These are phyloP conservation scores for Acacia melanoxylon DNA, from an alignment of 306 rosid genomes.

Conservation along the genomic window DNA sequence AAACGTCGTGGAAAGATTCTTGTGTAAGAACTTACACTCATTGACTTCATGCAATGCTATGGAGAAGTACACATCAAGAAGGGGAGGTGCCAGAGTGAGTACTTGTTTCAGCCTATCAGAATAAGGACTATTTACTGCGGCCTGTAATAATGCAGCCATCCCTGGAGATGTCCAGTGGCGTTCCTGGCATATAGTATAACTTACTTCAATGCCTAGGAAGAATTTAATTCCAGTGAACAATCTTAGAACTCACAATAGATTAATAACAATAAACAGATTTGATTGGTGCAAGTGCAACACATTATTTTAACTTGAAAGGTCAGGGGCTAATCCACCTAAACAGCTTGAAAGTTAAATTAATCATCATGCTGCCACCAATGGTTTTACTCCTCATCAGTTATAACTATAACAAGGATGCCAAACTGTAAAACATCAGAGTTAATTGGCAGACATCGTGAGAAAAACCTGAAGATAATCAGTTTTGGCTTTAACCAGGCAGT, in stretches of 20 bases:
- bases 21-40: conserved; percentile 60
- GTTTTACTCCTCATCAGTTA: neutral
- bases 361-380: neutral
- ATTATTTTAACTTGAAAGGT: neutral
- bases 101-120: conserved; percentile 78
- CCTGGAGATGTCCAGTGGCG: conserved; percentile 96
- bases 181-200: conserved; percentile 59
- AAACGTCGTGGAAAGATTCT: conserved; percentile 25
- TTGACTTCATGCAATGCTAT: conserved; percentile 70
- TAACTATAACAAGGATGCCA: neutral
- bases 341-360: neutral
- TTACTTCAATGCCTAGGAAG: conserved; percentile 21
- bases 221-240: conserved; percentile 1
- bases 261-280: conserved; percentile 17
- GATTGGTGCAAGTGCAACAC: neutral
- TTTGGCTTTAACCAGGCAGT: neutral
- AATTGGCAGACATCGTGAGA: neutral
- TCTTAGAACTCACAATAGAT: neutral
- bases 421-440: neutral
- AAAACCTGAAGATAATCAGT: neutral
- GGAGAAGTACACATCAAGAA: conserved; percentile 80
- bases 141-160: conserved; percentile 62
- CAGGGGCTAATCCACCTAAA: neutral
- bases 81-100: conserved; percentile 63
- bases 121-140: conserved; percentile 65